Base-by-base conservation (phyloP, 129 eudicot genomes). In the Sambucus nigra region DNA sequence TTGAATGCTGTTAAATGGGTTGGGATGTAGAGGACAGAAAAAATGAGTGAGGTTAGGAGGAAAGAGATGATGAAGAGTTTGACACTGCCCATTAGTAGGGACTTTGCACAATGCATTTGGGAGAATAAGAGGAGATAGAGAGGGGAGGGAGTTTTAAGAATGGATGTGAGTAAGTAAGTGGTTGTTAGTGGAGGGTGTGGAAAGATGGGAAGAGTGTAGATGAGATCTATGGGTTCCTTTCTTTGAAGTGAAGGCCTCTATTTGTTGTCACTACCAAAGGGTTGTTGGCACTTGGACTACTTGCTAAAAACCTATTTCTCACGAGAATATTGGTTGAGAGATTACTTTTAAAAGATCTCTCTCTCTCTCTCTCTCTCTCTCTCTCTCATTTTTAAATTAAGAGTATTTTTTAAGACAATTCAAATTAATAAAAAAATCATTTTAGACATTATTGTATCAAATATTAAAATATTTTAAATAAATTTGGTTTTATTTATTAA, bases 1-100 rank as follows among this genome's bases (percentile, higher is more conserved):
- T 27, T 47, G 49, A 40, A 40, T 29, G 67, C 35, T 39, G 79
- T 75, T 32, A 68, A 49, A 55, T 72, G 63, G 22, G 92, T 73
- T 49, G 83, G 72, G 7, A 76, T 55, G 85, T 84, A 80, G 64
- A 80, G 68, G 40, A 80, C 59, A 40, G 69, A 76, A 55, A 67
- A 71, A 27, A 68, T 25, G 13, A 81, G 48, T 15, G 94, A 72
- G 12, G 85, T 78, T 22, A 76, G 41, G 3, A 73, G 65, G 79
- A 89, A 77, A 4, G 80, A 72, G 56, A 88, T 59, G 10, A 67
- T 57, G 68, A 69, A 68, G 1, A 47, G 0, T 60, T 80, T 80
- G 32, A 72, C n/a, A n/a, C n/a, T 51, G 31, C 50, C 75, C 96
- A 88, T 82, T 70, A 18, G 23, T 59, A 25, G 50, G 15, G 19